A percentile compares a stretch with the other conserved stretches of the same genome.
These are phyloP conservation scores for Diaporthe citri DNA, from an alignment of 2,329 filamentous ascomycete species.

Conservation along the genomic window DNA sequence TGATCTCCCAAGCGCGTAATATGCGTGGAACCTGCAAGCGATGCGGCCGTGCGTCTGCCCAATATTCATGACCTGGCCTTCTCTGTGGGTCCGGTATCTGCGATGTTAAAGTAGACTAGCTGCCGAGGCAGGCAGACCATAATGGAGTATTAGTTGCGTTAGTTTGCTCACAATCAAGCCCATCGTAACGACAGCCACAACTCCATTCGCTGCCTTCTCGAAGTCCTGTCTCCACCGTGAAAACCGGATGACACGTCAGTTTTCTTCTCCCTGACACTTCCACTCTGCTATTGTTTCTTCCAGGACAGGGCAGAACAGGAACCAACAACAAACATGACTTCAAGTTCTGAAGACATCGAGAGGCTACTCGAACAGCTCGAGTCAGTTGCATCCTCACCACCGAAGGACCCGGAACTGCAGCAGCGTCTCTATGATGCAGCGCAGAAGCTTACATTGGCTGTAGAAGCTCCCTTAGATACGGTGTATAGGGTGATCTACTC, in stretches of 20 bases:
- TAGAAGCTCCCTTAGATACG: slow-evolving; percentile 24
- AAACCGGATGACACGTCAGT: neutral
- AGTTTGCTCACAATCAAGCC: neutral
- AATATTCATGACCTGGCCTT: neutral
- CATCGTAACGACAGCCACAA: too few relatives aligned
- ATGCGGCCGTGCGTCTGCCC: neutral
- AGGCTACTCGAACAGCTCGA: slow-evolving; percentile 20
- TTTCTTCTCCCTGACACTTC: neutral
- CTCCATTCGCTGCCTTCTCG: neutral
- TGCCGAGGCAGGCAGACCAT: neutral
- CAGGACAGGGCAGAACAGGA: neutral
- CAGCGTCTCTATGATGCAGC: slow-evolving; percentile 13
- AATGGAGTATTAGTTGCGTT: neutral
- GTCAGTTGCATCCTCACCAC: slow-evolving; percentile 19
- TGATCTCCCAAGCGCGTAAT: too few relatives aligned
- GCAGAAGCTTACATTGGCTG: neutral
- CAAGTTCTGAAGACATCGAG: neutral
- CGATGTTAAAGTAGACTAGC: too few relatives aligned
- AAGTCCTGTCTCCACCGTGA: neutral
- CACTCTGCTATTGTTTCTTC: neutral
- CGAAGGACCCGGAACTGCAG: neutral
- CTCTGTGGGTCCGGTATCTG: neutral
- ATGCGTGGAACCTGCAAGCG: too few relatives aligned
- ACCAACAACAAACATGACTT: neutral
- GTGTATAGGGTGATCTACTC: slow-evolving; percentile 25